Base-by-base conservation (phyloP, 108 stramenopile species). In the Skeletonema menzelii region DNA sequence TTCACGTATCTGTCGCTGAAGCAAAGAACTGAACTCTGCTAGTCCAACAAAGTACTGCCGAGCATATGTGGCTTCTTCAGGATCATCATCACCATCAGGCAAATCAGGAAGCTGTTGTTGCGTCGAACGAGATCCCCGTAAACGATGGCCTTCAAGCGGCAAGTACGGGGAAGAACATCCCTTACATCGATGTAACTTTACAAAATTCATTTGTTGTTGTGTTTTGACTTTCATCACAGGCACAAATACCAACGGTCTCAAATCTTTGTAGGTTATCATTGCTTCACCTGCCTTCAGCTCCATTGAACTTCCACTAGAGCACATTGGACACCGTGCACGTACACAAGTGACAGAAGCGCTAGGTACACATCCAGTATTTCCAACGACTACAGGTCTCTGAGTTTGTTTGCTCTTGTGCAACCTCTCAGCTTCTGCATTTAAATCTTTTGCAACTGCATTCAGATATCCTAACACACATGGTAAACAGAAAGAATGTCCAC, bases 401-500 rank as follows among this genome's bases (percentile, higher is more conserved):
- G 53, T 65, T 27, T 56, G 78, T 31, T 68, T 72, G 30, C 30
- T 68, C 40, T 72, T 79, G 24, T 59, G 35, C 22, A 72, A 56
- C 19, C 78, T 49, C 37, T 62, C 61, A 20, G 61, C 42, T 55
- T 79, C 71, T 12, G 55, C 38, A 68, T 79, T 72, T 37, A 79
- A 57, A 26, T 79, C 66, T 14, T 62, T 72, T 19, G 71, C 37
- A 26, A 79, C 78, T 31, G 82, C 66, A 37, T 89, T 78, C 10
- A 88, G 70, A 56, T 91, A 90, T 7, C 83, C 85, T n/a, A 93
- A 34, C 6, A 91, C 62, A 61, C 92, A 93, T 0, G 88, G 68
- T 0, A 88, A 73, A 65, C 92, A 93, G 76, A 91, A 93, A 55
- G 49, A 61, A 73, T 93, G 92, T 11, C 92, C 90, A 67, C 92